Percentiles rank a stretch among this genome's conserved stretches.
phyloP scores from a whole-genome alignment of 2,329 filamentous ascomycete genomes.

The Tympanopsis confertula region DNA sequence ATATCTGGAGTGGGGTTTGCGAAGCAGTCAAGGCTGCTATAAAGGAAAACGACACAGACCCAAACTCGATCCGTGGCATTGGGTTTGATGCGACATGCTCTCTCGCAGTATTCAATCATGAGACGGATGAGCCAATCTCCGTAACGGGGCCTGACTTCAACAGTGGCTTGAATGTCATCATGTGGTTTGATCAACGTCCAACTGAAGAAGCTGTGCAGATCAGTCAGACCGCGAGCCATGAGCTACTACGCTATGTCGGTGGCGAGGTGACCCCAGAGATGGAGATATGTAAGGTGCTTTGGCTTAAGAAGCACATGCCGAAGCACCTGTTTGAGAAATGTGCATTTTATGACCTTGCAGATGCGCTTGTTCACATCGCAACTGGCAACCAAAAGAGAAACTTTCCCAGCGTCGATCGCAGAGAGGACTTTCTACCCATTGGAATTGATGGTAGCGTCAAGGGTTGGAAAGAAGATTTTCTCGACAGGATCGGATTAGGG shows the following conservation, averaged over 20 bases:
- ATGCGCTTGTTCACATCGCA: constrained; percentile 86
- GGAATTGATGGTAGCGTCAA: constrained; percentile 94
- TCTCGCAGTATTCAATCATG: constrained; percentile 75
- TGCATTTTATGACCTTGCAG: constrained; percentile 93
- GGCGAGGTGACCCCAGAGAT: constrained; percentile 99
- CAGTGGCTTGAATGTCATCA: constrained; percentile 82
- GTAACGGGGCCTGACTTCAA: constrained; percentile 76
- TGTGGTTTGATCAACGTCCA: constrained; percentile 94
- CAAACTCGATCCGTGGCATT: constrained; percentile 69
- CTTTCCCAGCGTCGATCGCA: constrained; percentile 93
- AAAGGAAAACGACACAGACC: constrained; percentile 68
- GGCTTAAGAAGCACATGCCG: constrained; percentile 98
- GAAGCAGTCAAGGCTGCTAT: constrained; percentile 74
- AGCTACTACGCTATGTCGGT: constrained; percentile 87
- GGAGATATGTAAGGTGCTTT: constrained; percentile 96
- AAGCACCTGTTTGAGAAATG: constrained; percentile 78
- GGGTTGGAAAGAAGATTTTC: constrained; percentile 95
- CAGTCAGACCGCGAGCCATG: constrained; percentile 77
- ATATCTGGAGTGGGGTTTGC: constrained; percentile 95
- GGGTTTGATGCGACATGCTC: constrained; percentile 99
- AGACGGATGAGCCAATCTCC: constrained; percentile 82
- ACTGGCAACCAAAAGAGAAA: constrained; percentile 85
- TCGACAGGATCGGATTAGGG: constrained; percentile 72
- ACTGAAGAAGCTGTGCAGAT: constrained; percentile 85
- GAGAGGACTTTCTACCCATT: constrained; percentile 93